A percentile compares a stretch with the other conserved stretches of the same genome.
Conservation (phyloP, 1,284 basidiomycete species). For the Rhodotorula glutinis region DNA sequence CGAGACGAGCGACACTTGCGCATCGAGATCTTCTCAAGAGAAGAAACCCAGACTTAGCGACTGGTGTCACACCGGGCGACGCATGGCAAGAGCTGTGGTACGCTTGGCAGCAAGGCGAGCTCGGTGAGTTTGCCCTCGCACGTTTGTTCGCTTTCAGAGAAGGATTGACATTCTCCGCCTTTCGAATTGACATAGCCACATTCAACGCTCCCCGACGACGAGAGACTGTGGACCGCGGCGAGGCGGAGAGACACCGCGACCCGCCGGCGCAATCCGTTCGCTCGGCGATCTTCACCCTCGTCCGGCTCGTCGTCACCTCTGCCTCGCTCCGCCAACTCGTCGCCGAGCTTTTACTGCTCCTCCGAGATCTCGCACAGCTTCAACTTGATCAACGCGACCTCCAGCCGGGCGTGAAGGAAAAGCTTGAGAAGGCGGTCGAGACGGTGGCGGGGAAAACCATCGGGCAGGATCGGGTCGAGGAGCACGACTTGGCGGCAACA, state of each 20-base stretch:
- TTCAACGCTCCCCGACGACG: too few relatives aligned
- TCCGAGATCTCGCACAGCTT: slow-evolving; percentile 2
- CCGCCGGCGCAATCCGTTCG: background rate
- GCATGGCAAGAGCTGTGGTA: slow-evolving; percentile 26
- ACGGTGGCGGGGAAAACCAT: background rate
- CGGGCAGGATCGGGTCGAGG: background rate
- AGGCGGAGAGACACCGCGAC: too few relatives aligned
- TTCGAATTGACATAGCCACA: too few relatives aligned
- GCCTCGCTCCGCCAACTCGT: slow-evolving; percentile 15
- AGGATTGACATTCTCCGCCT: too few relatives aligned
- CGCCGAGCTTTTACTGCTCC: slow-evolving; percentile 16
- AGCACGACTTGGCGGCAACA: background rate
- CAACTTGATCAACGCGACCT: slow-evolving; percentile 1
- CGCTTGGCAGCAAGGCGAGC: background rate
- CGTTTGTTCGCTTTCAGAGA: too few relatives aligned
- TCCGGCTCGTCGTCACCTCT: slow-evolving; percentile 21
- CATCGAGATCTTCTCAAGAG: slow-evolving; percentile 1
- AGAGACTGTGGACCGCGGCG: too few relatives aligned
- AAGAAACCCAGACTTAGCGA: slow-evolving; percentile 6
- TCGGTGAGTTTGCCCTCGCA: background rate
- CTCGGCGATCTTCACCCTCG: slow-evolving; percentile 12
- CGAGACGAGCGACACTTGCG: background rate
- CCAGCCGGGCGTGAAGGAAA: background rate
- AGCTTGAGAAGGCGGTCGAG: slow-evolving; percentile 8
- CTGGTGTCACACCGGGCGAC: background rate